These are phyloP conservation scores for Xylaria sp. DNA, from an alignment of 2,329 filamentous ascomycete genomes.

Conservation along the genomic window DNA sequence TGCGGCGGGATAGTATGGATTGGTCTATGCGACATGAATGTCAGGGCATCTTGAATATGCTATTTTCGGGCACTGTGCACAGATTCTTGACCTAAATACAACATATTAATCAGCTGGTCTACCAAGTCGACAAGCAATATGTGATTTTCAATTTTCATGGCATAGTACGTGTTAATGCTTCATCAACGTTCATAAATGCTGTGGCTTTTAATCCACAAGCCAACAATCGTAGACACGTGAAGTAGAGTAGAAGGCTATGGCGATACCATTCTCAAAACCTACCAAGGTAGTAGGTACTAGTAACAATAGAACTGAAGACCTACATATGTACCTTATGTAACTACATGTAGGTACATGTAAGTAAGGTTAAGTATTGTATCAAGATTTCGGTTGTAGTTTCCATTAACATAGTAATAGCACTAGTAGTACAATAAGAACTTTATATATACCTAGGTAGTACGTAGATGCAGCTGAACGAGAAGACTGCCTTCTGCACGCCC, in stretches of 20 bases:
- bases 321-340: too few relatives aligned
- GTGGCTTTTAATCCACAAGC: not conserved
- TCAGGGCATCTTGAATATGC: slow-evolving; percentile 10
- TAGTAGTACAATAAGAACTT: not conserved
- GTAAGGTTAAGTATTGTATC: not conserved
- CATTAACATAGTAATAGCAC: not conserved
- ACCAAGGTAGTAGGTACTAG: not conserved
- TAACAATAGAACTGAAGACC: too few relatives aligned
- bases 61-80: not conserved
- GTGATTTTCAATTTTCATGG: not conserved
- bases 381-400: not conserved
- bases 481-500: not conserved
- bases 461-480: not conserved
- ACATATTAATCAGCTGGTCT: slow-evolving; percentile 1
- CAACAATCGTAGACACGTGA: too few relatives aligned
- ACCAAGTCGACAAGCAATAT: not conserved
- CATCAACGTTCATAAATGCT: not conserved
- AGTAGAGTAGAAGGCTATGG: not conserved
- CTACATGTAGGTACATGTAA: not conserved
- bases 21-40: slow-evolving; percentile 16
- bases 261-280: not conserved
- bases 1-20: slow-evolving; percentile 23
- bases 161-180: too few relatives aligned
- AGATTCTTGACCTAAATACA: not conserved
- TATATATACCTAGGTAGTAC: too few relatives aligned